Base-by-base conservation (phyloP, 1,284 basidiomycete genomes). In the Mrakiaceae sp. region DNA sequence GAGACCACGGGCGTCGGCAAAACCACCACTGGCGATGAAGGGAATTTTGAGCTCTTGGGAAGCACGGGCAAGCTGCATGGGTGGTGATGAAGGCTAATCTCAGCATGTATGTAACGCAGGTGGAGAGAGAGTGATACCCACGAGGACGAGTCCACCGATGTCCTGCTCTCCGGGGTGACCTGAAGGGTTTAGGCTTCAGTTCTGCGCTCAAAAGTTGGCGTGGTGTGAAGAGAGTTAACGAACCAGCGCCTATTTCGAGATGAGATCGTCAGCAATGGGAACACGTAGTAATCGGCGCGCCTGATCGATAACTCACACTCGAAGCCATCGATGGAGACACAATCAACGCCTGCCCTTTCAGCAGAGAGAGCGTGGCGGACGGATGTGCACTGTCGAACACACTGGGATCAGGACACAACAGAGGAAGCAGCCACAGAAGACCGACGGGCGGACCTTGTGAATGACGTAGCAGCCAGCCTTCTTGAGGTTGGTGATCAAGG, bases 91-190 rank as follows among this genome's bases (percentile, higher is more conserved):
- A 6, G 5, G 60, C 3, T 59, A 48, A 2, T 6, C 10, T 60
- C 44, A 48, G 58, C 10, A 12, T 42, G n/a, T 60, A 7, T 47
- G 27, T 27, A 27, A 27, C 27, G 27, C 10, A 43, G 42, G 3
- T 11, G 12, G 52, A 46, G 8, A 1, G 5, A 47, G 8, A 56
- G 39, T 27, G 46, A 48, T 7, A 74, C 80, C 67, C 70, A 92
- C 88, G 74, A 97, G 77, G 4, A 96, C 86, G n/a, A 97, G 73
- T 5, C 89, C 90, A 9, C 90, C 90, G 48, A 96, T 88, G 74
- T 97, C 94, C 64, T 96, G 89, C 73, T 97, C 94, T 67, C 93
- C 93, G 5, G 92, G 93, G 75, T 96, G 91, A 44, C 93, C 93
- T 50, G 91, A 90, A 72, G 87, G 87, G 61, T 89, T 73, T 46